Base-by-base conservation (phyloP, 352 stramenopile genomes). In the Globisporangium nagaii region DNA sequence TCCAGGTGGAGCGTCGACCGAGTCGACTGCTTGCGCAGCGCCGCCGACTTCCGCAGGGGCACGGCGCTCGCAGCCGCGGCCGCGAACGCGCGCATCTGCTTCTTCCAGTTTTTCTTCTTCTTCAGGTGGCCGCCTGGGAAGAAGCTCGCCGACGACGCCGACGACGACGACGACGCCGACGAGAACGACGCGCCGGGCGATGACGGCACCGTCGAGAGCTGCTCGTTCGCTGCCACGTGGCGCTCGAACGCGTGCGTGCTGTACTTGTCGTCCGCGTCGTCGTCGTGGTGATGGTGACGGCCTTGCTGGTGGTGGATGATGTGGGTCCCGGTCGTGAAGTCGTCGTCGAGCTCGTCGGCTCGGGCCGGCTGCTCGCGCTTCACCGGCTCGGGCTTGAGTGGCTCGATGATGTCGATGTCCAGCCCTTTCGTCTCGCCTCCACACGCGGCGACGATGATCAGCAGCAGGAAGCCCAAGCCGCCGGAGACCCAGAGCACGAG, bases 141-240 rank as follows among this genome's bases (percentile, higher is more conserved):
- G 25, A 58, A 54, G 7, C 39, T 50, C 7, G 41, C 24, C 10
- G 46, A 56, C 9, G 56, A 56, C 40, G 56, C 24, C 0, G 56
- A 56, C 10, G 47, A 62, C 13, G 41, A 56, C 12, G 48, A 62
- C 13, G 56, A 60, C 11, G 40, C 51, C 20, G 56, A 62, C 46
- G 48, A 62, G 47, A 56, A 62, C 7, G 55, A 60, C 27, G 43
- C 53, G 0, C 53, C 44, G 2, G 53, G 53, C 7, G 53, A 60
- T 20, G 68, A 64, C 24, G 45, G 63, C 30, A 70, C 37, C 4
- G 65, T 75, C 17, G 70, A 60, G 20, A 67, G 69, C 25, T 67
- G 56, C 24, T 65, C 24, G n/a, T 50, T 31, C 4, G 32, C 37
- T 5, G 19, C 42, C 24, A 49, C 37, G 13, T 54, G 25, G 20